Conservation (phyloP, 768 basidiomycete genomes). For the Amanita pallidorosea region DNA sequence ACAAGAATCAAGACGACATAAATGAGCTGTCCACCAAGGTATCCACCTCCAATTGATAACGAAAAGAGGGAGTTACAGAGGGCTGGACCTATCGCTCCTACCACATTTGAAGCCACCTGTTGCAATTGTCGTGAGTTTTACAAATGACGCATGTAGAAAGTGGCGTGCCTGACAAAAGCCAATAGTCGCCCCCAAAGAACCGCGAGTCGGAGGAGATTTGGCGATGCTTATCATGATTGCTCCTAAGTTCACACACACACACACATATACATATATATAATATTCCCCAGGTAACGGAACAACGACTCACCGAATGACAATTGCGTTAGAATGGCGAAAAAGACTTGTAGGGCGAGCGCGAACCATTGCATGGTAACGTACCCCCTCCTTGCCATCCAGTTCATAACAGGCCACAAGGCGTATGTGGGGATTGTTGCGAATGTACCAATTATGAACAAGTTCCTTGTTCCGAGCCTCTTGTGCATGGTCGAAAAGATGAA, state of each 20-base stretch:
- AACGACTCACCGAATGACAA: background rate
- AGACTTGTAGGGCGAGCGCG: background rate
- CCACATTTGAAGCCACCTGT: conserved; percentile 27
- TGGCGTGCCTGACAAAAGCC: background rate
- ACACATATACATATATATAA: background rate
- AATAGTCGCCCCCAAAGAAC: background rate
- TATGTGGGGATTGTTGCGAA: conserved; percentile 28
- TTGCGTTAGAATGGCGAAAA: background rate
- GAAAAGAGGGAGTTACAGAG: conserved; percentile 53
- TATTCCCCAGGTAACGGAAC: background rate
- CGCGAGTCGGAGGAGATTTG: background rate
- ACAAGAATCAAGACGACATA: conserved; percentile 30
- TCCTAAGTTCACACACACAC: background rate
- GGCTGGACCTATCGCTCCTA: conserved; percentile 27
- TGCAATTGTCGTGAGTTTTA: conserved; percentile 18
- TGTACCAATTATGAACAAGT: conserved; percentile 34
- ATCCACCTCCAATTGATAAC: conserved; percentile 36
- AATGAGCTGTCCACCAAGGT: conserved; percentile 45
- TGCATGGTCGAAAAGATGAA: conserved; percentile 45
- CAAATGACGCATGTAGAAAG: background rate
- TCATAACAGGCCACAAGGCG: conserved; percentile 32
- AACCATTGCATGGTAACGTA: background rate
- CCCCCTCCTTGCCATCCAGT: background rate
- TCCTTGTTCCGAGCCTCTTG: conserved; percentile 15
- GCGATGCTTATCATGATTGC: too few relatives aligned